Evolutionary conservation across 2,329 filamentous ascomycete species (phyloP).

Genomic region (Verticillium zaregamsianum): DNA sequence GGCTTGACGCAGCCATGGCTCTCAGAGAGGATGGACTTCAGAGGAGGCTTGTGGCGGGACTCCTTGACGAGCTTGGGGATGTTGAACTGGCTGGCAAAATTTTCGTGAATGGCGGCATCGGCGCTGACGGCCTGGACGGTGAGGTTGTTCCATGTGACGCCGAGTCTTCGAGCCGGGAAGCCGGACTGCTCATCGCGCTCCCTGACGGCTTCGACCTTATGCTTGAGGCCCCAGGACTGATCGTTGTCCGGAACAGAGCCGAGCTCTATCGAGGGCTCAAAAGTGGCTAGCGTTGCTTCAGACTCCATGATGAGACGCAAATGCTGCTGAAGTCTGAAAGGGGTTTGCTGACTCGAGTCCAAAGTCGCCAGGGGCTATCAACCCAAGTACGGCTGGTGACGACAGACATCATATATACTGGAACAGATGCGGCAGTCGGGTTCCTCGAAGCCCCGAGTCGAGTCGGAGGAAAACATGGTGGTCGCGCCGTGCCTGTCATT

Average conservation of each 20-base stretch:
- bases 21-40: conserved; percentile 61
- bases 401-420: background rate
- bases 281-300: conserved; percentile 9
- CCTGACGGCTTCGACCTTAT: conserved; percentile 38
- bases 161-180: conserved; percentile 46
- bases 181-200: conserved; percentile 40
- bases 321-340: background rate
- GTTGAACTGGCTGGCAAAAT: conserved; percentile 57
- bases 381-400: background rate
- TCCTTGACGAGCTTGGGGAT: conserved; percentile 50
- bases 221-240: conserved; percentile 39
- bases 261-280: conserved; percentile 9
- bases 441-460: background rate
- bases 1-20: conserved; percentile 67
- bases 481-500: background rate
- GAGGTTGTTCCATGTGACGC: conserved; percentile 61
- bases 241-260: conserved; percentile 15
- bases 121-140: conserved; percentile 58
- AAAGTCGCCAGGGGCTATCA: background rate
- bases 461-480: background rate
- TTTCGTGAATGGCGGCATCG: conserved; percentile 62
- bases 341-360: background rate
- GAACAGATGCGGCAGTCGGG: background rate
- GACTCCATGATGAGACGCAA: conserved; percentile 9
- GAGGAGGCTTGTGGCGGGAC: conserved; percentile 47